Base-by-base conservation (phyloP, 306 rosid genomes). In the Pyrus communis region DNA sequence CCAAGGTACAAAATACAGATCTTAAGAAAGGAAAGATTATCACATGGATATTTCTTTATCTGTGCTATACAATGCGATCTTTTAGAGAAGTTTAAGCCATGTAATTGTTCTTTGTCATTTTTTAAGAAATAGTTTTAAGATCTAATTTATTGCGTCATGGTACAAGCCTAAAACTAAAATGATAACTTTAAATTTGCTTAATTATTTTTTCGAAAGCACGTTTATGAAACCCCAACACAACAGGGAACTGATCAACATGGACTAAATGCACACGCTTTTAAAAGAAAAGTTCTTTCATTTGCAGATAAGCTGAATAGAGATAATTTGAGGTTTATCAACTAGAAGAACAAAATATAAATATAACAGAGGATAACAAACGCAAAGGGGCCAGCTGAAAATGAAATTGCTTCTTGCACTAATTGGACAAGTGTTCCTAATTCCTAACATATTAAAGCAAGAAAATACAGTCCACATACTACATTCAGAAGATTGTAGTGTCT, bases 401-500 rank as follows among this genome's bases (percentile, higher is more conserved):
- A 28, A 51, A 77, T 67, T 75, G 71, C 77, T 62, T 65, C 57
- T 17, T 77, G 76, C 65, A 63, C 28, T 60, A 59, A 74, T 52
- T 55, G 22, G 71, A 71, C 33, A n/a, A 69, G 64, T 67, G 87
- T 38, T 74, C 60, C 79, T 69, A 77, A 81, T 31, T 74, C 60
- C 81, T 74, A 77, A 81, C 66, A 80, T 69, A 68, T 28, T 73
- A 74, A 82, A 82, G 55, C 73, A 81, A 69, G 67, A 49, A 72
- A 85, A 46, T 65, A 55, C 13, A 78, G 65, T 71, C 70, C 30
- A 89, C 99, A 70, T 92, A 95, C 99, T 72, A 83, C 69, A 88
- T 92, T 85, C 79, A 95, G 92, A 86, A 92, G 97, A 90, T 82
- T 85, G 93, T 82, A 31, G 87, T 95, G 99, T 79, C 99, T 87